Percentiles rank a stretch among this genome's conserved stretches.
These are phyloP conservation scores for Tillandsia fasciculata DNA, from an alignment of 176 grass and related monocot genomes.

Conservation along the genomic window DNA sequence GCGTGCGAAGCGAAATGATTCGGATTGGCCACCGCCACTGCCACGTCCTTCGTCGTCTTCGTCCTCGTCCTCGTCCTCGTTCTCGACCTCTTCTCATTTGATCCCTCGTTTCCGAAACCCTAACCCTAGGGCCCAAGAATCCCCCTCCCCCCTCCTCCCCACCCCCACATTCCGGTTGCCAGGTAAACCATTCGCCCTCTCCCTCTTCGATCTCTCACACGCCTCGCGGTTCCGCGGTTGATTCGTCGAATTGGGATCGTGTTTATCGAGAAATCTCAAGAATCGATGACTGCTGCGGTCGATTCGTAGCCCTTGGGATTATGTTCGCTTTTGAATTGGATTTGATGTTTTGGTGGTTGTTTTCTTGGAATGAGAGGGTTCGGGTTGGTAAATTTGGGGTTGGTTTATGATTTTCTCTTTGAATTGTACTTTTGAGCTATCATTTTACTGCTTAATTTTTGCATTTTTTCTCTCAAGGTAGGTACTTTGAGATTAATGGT, in stretches of 20 bases:
- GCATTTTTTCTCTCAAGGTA: too few relatives aligned
- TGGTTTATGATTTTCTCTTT: neutral
- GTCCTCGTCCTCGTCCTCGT: neutral
- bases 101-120: neutral
- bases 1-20: slow-evolving; percentile 10
- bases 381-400: neutral
- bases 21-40: neutral
- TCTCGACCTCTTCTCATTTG: neutral
- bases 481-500: too few relatives aligned
- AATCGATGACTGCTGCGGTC: neutral
- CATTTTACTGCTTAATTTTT: too few relatives aligned
- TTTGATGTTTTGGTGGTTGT: neutral
- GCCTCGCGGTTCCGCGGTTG: neutral
- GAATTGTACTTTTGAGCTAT: neutral
- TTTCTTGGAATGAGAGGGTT: neutral
- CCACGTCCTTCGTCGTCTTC: neutral
- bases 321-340: neutral
- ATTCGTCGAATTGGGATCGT: neutral
- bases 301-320: neutral
- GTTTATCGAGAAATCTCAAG: neutral
- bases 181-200: too few relatives aligned
- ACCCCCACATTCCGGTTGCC: neutral
- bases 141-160: too few relatives aligned
- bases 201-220: too few relatives aligned
- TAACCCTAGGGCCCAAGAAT: neutral